These are phyloP conservation scores for Ambrosiella beaveri DNA, from an alignment of 2,329 filamentous ascomycete genomes.

Conservation along the genomic window DNA sequence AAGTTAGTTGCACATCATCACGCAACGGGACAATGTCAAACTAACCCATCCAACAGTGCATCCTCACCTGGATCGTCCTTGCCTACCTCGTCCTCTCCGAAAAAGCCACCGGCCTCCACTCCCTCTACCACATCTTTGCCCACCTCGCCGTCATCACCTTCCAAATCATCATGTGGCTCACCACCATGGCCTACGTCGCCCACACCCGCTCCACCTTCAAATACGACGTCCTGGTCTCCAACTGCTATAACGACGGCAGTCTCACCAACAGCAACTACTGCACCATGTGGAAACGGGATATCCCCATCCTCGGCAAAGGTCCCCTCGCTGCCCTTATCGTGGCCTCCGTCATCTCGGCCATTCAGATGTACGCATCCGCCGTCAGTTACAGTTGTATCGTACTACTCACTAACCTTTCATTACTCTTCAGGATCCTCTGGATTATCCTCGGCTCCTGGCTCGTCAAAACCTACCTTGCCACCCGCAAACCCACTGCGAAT, in stretches of 20 bases:
- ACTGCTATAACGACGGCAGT: constrained; percentile 24
- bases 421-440: constrained; percentile 23
- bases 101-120: constrained; percentile 20
- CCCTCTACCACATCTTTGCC: constrained; percentile 27
- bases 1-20: constrained; percentile 14
- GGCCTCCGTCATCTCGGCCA: constrained; percentile 27
- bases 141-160: constrained; percentile 27
- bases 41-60: constrained; percentile 18
- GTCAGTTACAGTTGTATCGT: background rate
- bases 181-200: constrained; percentile 25
- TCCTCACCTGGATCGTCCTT: constrained; percentile 30
- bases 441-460: constrained; percentile 23
- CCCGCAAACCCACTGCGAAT: constrained; percentile 21
- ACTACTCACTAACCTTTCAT: background rate
- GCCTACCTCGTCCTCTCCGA: constrained; percentile 27
- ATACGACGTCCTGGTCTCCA: constrained; percentile 18
- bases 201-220: constrained; percentile 23
- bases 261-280: constrained; percentile 24
- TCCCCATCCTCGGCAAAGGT: constrained; percentile 21
- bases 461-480: constrained; percentile 20
- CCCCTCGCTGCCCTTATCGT: constrained; percentile 23
- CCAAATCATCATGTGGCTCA: constrained; percentile 31
- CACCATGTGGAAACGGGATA: constrained; percentile 4
- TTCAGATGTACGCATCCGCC: constrained; percentile 23
- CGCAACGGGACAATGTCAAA: background rate